These are phyloP conservation scores for Theobroma cacao DNA, from an alignment of 345 rosid genomes.

Conservation along the genomic window DNA sequence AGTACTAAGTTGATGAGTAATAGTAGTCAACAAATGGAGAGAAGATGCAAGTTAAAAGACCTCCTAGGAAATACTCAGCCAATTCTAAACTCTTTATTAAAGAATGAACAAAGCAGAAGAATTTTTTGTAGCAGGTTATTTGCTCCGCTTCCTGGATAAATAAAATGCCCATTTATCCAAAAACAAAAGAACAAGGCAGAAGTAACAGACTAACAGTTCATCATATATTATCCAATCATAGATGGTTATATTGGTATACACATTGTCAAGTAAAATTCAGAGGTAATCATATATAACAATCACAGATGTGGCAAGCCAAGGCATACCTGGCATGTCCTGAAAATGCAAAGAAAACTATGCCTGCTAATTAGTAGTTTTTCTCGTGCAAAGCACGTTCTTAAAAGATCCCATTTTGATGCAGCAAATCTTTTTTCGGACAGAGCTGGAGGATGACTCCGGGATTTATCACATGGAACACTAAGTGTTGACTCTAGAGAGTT, in stretches of 20 bases:
- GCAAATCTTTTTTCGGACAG: constrained; percentile 66
- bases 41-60: no score
- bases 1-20: not conserved
- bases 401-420: constrained; percentile 69
- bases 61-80: no score
- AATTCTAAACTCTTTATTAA: no score
- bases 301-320: constrained; percentile 3
- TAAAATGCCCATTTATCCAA: no score
- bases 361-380: constrained; percentile 65
- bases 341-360: constrained; percentile 71
- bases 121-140: no score
- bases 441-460: constrained; percentile 54
- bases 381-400: constrained; percentile 60
- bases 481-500: constrained; percentile 45
- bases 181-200: no score
- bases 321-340: constrained; percentile 77
- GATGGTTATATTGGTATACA: not conserved
- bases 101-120: not conserved
- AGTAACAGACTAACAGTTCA: not conserved
- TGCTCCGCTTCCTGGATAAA: no score
- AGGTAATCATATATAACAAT: not conserved
- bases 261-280: not conserved
- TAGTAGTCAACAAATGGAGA: no score
- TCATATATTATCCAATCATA: not conserved
- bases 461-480: constrained; percentile 47